Base-by-base conservation (phyloP, 768 basidiomycete genomes). In the Leccinum disarticulatum region DNA sequence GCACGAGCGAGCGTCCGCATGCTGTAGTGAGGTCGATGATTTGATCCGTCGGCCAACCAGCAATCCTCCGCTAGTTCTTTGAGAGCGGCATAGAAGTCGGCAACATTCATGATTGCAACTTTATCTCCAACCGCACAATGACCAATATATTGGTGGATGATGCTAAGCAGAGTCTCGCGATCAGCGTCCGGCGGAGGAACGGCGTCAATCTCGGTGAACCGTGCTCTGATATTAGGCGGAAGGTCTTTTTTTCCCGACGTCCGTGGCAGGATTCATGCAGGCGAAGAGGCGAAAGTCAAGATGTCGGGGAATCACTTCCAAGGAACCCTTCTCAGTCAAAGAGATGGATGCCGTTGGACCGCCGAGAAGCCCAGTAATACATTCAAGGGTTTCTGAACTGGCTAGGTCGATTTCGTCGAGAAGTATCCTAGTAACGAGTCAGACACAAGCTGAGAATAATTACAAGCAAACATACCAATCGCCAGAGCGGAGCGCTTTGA, bases 241-340 rank as follows among this genome's bases (percentile, higher is more conserved):
- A 99, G 86, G 68, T 98, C 96, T 22, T 68, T 95, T 97, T 79
- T 98, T 99, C 35, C 97, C 97, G 15, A 98, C 91, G 66, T 99
- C 97, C 4, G 95, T 99, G 0, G 97, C 97, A 5, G 97, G 97
- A 70, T 99, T 99, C 97, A 99, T 99, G 72, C 97, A 99, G 5
- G 95, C 95, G 68, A 98, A 98, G 5, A 98, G 80, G 19, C 96
- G 90, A 78, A 99, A 99, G 67, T 96, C 89, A 17, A 93, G 87
- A 72, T 99, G 97, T 0, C 97, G 89, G 52, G 88, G 87, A 30
- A 98, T 82, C 2, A 91, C 90, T 65, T 95, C 92, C 56, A 98
- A 75, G 11, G 93, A 89, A 1, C 95, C 96, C 70, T 95, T 87
- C 70, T 98, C 97, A 0, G 94, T 94, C 58, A 99, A 78, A 0